Evolutionary conservation across 352 stramenopile species (phyloP).

Genomic region (Pythium coloratum): DNA sequence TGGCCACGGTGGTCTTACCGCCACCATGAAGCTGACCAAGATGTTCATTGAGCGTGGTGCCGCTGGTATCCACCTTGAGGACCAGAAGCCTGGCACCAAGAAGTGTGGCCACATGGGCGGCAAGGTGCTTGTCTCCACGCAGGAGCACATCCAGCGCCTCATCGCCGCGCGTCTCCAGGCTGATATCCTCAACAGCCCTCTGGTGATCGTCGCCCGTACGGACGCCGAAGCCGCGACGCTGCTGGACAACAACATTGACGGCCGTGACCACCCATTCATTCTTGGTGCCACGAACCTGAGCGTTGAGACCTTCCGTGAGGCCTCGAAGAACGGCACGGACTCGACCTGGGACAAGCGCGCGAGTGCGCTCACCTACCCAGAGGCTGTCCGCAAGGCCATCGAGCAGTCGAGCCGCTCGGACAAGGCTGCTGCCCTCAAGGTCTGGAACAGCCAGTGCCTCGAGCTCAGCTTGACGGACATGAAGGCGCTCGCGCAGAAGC

Average conservation of each 20-base stretch:
- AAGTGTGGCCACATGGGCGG: slow-evolving; percentile 99
- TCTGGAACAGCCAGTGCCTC: slow-evolving; percentile 84
- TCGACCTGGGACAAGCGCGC: slow-evolving; percentile 91
- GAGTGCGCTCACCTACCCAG: slow-evolving; percentile 95
- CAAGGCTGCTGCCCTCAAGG: slow-evolving; percentile 59
- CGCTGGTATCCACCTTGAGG: slow-evolving; percentile 98
- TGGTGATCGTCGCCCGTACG: slow-evolving; percentile 96
- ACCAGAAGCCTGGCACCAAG: slow-evolving; percentile 98
- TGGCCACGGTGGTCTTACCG: slow-evolving; percentile 94
- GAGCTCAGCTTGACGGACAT: slow-evolving; percentile 72
- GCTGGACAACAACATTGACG: slow-evolving; percentile 97
- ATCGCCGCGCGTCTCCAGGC: slow-evolving; percentile 95
- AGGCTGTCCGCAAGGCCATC: slow-evolving; percentile 88
- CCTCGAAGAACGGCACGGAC: slow-evolving; percentile 62
- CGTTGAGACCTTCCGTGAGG: slow-evolving; percentile 85
- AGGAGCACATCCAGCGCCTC: slow-evolving; percentile 97
- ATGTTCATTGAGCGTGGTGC: slow-evolving; percentile 98
- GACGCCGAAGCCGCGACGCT: slow-evolving; percentile 97
- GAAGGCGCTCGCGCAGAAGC: slow-evolving; percentile 74
- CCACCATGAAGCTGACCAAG: slow-evolving; percentile 98
- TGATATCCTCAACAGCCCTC: slow-evolving; percentile 94
- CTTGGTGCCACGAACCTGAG: slow-evolving; percentile 92
- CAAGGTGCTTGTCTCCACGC: slow-evolving; percentile 96
- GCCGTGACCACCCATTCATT: slow-evolving; percentile 97
- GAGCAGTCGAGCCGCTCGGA: slow-evolving; percentile 60